Evolutionary conservation across 768 basidiomycete genomes (phyloP).

Genomic region (Fistulinella prunicolor): DNA sequence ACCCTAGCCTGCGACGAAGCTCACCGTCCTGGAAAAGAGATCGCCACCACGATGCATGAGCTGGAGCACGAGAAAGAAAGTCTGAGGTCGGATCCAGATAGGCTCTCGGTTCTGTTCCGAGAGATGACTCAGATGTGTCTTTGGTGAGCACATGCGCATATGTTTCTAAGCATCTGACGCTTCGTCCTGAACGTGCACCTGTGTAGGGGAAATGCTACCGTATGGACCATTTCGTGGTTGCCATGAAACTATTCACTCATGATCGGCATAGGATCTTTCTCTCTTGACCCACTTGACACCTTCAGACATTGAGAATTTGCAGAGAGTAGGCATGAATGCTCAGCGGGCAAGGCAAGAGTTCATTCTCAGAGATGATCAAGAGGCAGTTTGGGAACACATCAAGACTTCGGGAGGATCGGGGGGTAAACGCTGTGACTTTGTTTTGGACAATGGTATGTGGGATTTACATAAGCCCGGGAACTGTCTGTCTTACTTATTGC

Average conservation of each 20-base stretch:
- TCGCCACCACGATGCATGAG: constrained; percentile 70
- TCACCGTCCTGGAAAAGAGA: constrained; percentile 43
- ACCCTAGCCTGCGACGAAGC: neutral
- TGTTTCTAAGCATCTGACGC: neutral
- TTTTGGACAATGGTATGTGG: constrained; percentile 81
- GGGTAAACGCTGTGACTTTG: constrained; percentile 64
- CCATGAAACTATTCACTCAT: neutral
- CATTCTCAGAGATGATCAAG: constrained; percentile 84
- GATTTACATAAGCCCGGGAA: neutral
- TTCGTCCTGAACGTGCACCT: constrained; percentile 3
- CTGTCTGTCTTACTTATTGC: constrained; percentile 1
- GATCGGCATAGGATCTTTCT: constrained; percentile 72
- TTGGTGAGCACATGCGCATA: constrained; percentile 40
- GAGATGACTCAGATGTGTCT: constrained; percentile 92
- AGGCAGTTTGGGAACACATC: constrained; percentile 69
- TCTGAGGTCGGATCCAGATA: constrained; percentile 46
- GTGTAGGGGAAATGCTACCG: constrained; percentile 90
- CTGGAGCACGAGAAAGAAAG: constrained; percentile 49
- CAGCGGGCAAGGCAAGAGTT: constrained; percentile 72
- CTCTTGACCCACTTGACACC: constrained; percentile 83
- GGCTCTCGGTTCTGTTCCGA: constrained; percentile 63
- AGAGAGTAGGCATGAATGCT: constrained; percentile 78
- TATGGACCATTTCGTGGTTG: constrained; percentile 31
- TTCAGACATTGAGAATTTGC: constrained; percentile 78
- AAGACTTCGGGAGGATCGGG: constrained; percentile 44